phyloP scores from a whole-genome alignment of 148 eudicot species.

The Camellia lanceoleosa region DNA sequence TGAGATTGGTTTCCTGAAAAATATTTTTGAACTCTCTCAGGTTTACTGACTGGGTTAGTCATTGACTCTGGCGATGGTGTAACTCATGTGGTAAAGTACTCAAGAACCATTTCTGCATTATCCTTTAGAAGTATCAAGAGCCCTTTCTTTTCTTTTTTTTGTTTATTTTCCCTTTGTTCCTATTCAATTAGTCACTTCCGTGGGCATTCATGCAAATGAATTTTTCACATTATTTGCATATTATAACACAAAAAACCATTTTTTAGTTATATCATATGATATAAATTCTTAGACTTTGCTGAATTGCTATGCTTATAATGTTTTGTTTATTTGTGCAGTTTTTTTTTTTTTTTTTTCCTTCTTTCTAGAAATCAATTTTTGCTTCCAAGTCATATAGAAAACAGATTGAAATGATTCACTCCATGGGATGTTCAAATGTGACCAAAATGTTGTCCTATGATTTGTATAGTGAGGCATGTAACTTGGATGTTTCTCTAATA shows the following conservation, averaged over 20 bases:
- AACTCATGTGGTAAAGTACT: conserved; percentile 80
- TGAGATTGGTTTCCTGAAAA: background rate
- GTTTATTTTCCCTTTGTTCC: background rate
- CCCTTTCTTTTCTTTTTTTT: background rate
- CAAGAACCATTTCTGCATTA: background rate
- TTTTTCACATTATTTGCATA: background rate
- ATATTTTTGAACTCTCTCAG: conserved; percentile 32
- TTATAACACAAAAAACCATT: background rate
- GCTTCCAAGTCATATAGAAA: background rate
- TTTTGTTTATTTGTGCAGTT: background rate
- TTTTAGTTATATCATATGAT: background rate
- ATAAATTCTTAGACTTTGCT: background rate
- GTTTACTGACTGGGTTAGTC: conserved; percentile 86
- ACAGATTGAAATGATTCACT: background rate
- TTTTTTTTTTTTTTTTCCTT: background rate
- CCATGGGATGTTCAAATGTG: background rate
- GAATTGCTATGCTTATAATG: background rate
- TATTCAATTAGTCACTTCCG: no score
- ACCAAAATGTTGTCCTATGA: background rate
- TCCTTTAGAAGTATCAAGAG: background rate
- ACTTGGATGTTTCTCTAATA: background rate
- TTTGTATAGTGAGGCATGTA: background rate
- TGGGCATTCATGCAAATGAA: background rate
- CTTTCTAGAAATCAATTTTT: background rate
- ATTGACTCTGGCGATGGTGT: conserved; percentile 99